Percentiles rank a stretch among this genome's conserved stretches.
Conservation (phyloP, 2,329 filamentous ascomycete genomes). For the Sclerotinia trifoliorum region DNA sequence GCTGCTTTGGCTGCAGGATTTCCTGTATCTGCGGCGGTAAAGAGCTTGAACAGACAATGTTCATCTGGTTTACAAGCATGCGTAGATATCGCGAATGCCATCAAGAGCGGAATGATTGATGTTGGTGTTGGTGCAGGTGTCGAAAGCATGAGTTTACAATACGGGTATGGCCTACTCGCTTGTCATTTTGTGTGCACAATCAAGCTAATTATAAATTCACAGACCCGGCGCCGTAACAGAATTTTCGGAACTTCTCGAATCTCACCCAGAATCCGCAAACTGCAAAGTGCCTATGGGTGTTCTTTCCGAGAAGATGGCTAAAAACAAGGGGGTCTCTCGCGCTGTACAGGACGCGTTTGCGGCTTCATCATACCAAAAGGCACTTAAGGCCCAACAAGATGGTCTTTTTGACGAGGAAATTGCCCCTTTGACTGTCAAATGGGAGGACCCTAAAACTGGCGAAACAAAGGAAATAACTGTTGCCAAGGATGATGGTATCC, state of each 20-base stretch:
- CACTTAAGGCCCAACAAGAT: conserved; percentile 74
- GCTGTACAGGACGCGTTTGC: conserved; percentile 87
- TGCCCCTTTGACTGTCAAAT: conserved; percentile 79
- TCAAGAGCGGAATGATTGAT: conserved; percentile 90
- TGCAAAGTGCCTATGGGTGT: conserved; percentile 98
- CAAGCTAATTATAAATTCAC: conserved; percentile 22
- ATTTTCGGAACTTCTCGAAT: conserved; percentile 86
- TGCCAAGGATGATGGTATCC: conserved; percentile 80
- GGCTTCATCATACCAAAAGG: conserved; percentile 89
- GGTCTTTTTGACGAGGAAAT: conserved; percentile 96
- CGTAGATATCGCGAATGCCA: conserved; percentile 91
- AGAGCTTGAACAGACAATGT: conserved; percentile 90
- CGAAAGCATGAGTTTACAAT: conserved; percentile 93
- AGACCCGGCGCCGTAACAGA: conserved; percentile 83
- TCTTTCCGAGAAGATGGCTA: conserved; percentile 91
- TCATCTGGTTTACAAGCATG: conserved; percentile 89
- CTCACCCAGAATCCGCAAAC: conserved; percentile 78
- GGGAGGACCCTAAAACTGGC: conserved; percentile 85
- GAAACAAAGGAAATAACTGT: conserved; percentile 83
- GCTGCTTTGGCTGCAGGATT: conserved; percentile 89
- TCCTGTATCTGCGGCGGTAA: conserved; percentile 79
- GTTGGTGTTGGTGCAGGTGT: conserved; percentile 91
- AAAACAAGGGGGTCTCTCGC: conserved; percentile 72
- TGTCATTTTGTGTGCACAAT: not conserved
- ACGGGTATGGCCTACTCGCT: conserved; percentile 60